Evolutionary conservation across 1,284 basidiomycete species (phyloP).

Genomic region (Wolfiporia cocos): DNA sequence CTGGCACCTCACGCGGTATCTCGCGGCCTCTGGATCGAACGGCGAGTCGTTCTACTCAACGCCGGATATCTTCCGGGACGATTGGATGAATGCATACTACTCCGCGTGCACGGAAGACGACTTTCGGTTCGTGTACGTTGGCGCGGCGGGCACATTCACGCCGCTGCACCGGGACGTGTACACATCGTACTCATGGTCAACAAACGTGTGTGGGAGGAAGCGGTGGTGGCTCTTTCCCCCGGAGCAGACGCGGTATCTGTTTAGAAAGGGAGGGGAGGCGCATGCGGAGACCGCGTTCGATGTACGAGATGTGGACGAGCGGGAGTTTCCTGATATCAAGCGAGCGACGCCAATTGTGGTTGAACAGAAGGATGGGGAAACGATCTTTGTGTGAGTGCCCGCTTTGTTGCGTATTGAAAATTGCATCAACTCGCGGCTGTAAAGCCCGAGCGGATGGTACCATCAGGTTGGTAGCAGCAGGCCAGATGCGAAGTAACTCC

Average conservation of each 20-base stretch:
- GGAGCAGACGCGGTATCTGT: conserved; percentile 20
- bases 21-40: conserved; percentile 1
- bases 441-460: conserved; percentile 26
- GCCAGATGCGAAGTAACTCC: too few species aligned
- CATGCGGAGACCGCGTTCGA: conserved; percentile 19
- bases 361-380: conserved; percentile 24
- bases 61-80: conserved; percentile 25
- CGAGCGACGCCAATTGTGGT: conserved; percentile 19
- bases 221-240: conserved; percentile 29
- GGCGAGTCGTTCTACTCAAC: conserved; percentile 21
- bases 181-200: conserved; percentile 29
- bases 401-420: neutral
- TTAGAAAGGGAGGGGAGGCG: conserved; percentile 18
- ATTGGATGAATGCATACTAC: conserved; percentile 30
- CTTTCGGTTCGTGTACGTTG: conserved; percentile 28
- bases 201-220: conserved; percentile 26
- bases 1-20: conserved; percentile 26
- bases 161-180: conserved; percentile 28
- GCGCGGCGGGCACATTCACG: conserved; percentile 24
- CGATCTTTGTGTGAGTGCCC: conserved; percentile 24
- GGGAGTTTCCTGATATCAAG: conserved; percentile 14
- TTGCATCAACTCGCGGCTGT: too few species aligned
- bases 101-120: conserved; percentile 24
- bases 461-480: conserved; percentile 22
- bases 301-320: conserved; percentile 19